Conservation (phyloP, 1,284 basidiomycete genomes). For the Neonothopanus nambi region DNA sequence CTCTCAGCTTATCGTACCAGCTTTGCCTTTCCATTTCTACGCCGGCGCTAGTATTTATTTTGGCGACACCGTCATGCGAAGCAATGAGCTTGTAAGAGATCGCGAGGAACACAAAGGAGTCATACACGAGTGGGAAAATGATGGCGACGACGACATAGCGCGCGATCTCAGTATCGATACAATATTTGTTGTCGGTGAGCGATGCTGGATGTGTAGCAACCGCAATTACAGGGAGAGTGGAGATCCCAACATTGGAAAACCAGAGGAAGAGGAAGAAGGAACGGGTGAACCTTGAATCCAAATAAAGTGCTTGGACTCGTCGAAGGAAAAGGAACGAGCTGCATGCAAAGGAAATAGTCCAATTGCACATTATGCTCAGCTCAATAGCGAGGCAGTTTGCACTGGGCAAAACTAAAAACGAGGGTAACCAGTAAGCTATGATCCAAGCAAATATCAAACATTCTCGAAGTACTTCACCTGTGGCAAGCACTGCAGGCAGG, state of each 20-base stretch:
- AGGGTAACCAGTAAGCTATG: too few species aligned
- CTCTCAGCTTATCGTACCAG: slow-evolving; percentile 3
- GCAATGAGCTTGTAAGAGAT: slow-evolving; percentile 27
- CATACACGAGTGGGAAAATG: slow-evolving; percentile 26
- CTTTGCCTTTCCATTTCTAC: background rate
- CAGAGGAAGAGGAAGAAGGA: slow-evolving; percentile 26
- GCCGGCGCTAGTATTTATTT: slow-evolving; percentile 21
- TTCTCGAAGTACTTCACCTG: too few species aligned
- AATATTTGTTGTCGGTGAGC: slow-evolving; percentile 26
- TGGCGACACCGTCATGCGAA: slow-evolving; percentile 14
- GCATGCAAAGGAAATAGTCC: slow-evolving; percentile 23
- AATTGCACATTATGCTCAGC: slow-evolving; percentile 19
- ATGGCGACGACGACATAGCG: slow-evolving; percentile 22
- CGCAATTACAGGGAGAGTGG: slow-evolving; percentile 18
- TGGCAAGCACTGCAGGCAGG: too few species aligned
- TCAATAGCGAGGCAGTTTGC: slow-evolving; percentile 21
- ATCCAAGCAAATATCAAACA: too few species aligned
- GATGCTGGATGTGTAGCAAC: slow-evolving; percentile 15
- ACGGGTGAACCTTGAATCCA: slow-evolving; percentile 17
- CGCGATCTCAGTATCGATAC: slow-evolving; percentile 13
- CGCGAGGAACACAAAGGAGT: slow-evolving; percentile 32
- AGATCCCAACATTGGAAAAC: slow-evolving; percentile 24
- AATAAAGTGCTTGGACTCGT: slow-evolving; percentile 30
- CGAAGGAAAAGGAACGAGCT: slow-evolving; percentile 33
- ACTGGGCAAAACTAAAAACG: too few species aligned